These are phyloP conservation scores for Sergeia podlipaevii DNA, from an alignment of 208 protist genomes.

Conservation along the genomic window DNA sequence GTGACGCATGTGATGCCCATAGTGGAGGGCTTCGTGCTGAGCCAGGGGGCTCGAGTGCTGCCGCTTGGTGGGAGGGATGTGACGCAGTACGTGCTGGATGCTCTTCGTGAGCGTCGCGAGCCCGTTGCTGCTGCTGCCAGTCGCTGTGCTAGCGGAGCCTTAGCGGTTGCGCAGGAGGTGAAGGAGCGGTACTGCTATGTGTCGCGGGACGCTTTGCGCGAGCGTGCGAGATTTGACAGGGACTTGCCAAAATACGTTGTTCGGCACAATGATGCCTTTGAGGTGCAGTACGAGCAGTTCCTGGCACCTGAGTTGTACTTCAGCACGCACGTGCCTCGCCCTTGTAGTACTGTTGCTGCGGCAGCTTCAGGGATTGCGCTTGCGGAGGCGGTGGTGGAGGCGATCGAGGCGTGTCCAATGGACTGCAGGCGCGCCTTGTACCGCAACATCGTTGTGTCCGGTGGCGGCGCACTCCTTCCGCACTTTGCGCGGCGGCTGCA, in stretches of 20 bases:
- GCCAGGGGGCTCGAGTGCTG: constrained; percentile 94
- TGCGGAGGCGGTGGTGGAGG: constrained; percentile 92
- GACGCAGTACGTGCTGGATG: constrained; percentile 94
- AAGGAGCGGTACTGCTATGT: constrained; percentile 95
- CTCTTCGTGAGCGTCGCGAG: constrained; percentile 89
- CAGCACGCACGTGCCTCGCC: constrained; percentile 95
- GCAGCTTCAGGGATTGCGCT: constrained; percentile 90
- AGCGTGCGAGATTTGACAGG: constrained; percentile 93
- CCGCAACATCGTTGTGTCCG: constrained; percentile 97
- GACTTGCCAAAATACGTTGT: constrained; percentile 49
- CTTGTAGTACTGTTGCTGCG: constrained; percentile 2
- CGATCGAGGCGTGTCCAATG: constrained; percentile 96
- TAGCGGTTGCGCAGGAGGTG: constrained; percentile 92
- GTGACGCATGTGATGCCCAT: constrained; percentile 98
- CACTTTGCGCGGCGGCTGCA: constrained; percentile 81
- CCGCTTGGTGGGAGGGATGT: constrained; percentile 96
- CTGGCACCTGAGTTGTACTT: constrained; percentile 98
- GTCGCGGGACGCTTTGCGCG: constrained; percentile 83
- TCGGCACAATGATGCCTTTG: constrained; percentile 80
- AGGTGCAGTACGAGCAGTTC: constrained; percentile 98
- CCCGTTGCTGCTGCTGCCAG: constrained; percentile 88
- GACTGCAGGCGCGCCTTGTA: constrained; percentile 95
- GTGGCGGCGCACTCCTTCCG: constrained; percentile 97
- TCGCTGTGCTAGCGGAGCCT: no score
- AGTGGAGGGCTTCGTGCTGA: constrained; percentile 97